Evolutionary conservation across 164 flowering plant species (phyloP), one percentile per base, ranked within the genome.

Genomic region (Pachysandra terminalis): DNA sequence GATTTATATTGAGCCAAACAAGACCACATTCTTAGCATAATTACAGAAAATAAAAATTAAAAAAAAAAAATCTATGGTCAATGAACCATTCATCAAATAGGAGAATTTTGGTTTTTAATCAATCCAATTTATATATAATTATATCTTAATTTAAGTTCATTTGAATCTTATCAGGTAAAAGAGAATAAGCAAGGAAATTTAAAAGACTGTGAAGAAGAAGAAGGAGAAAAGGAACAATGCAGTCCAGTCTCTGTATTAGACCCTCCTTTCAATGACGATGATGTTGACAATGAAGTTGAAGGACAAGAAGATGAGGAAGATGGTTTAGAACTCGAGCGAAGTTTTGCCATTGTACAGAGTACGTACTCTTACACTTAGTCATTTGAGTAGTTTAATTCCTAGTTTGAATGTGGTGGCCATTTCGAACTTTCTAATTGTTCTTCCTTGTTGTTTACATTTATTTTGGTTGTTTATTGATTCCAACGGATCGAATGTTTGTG

Each of bases 171-270:
- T 55, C 55, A 79, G 83, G 77, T 32, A 19, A 28, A 64, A 59
- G 75, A 71, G 25, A 64, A 69, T 22, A 63, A 65, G 5, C 58
- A 61, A 74, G 62, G 75, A 59, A 21, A 74, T 40, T 4, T 72
- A 59, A 45, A 45, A 12, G 51, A 45, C 16, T 70, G 72, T 64
- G 63, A 72, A 67, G 17, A 28, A 21, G 89, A 86, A 8, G 93
- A 86, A 23, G 91, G 83, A 63, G 91, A 90, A 45, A 87, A 90
- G 54, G 96, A 93, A 51, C 97, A 91, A 65, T 84, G 81, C 75
- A 94, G 97, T 62, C 98, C 98, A 17, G 95, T 94, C 1, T 94
- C 97, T 1, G 90, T 94, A 0, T 71, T 94, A 80, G 96, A 90
- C 69, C 86, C 90, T 68, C 89, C 83, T 4, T 89, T 90, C 59